These are phyloP conservation scores for Amphicarpaea edgeworthii DNA, from an alignment of 306 rosid genomes.

Conservation along the genomic window DNA sequence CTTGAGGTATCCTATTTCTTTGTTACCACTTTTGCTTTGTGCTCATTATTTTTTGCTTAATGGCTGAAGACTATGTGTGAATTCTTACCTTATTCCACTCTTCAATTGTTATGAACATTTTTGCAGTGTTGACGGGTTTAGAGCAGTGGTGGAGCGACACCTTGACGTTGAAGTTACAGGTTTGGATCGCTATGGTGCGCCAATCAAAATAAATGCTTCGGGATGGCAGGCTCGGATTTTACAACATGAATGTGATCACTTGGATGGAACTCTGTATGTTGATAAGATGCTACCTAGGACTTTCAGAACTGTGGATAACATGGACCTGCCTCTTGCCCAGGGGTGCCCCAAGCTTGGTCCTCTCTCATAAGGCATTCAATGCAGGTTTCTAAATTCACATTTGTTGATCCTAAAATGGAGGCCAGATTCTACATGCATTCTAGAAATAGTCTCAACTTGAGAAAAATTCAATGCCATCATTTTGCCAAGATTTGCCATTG, in stretches of 20 bases:
- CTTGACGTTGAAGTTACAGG: slow-evolving; percentile 88
- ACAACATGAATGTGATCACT: slow-evolving; percentile 94
- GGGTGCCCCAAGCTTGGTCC: slow-evolving; percentile 86
- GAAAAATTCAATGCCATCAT: background rate
- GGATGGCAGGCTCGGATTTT: slow-evolving; percentile 97
- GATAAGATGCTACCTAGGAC: slow-evolving; percentile 90
- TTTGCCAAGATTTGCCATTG: slow-evolving; percentile 24
- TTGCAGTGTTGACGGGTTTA: slow-evolving; percentile 83
- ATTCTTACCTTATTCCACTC: slow-evolving; percentile 7
- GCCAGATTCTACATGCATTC: background rate
- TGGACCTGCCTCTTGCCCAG: slow-evolving; percentile 79
- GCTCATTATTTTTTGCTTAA: background rate
- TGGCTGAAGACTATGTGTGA: background rate
- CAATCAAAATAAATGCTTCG: slow-evolving; percentile 71
- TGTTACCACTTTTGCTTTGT: slow-evolving; percentile 21
- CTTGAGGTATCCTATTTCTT: slow-evolving; percentile 63
- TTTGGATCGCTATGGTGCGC: slow-evolving; percentile 76
- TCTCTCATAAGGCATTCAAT: background rate
- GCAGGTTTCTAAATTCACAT: slow-evolving; percentile 4
- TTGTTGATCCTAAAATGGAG: slow-evolving; percentile 2
- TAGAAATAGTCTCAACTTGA: slow-evolving; percentile 13
- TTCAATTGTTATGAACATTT: slow-evolving; percentile 36
- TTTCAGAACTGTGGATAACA: slow-evolving; percentile 76
- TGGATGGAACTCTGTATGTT: slow-evolving; percentile 85
- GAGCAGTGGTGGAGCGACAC: slow-evolving; percentile 84